Evolutionary conservation across 768 basidiomycete species (phyloP).

Genomic region (Mycena floridula): DNA sequence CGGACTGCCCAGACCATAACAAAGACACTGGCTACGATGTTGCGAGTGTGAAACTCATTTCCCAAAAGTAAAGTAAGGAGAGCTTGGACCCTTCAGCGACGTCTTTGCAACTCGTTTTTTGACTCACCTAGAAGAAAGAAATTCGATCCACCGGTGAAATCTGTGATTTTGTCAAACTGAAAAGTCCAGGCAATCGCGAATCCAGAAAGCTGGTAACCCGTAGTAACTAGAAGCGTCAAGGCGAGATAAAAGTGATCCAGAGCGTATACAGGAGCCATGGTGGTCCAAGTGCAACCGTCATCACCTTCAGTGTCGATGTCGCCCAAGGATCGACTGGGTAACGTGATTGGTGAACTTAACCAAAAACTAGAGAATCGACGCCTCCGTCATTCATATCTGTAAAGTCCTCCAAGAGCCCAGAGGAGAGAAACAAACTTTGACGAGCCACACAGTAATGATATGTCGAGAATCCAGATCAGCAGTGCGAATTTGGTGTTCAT

Average conservation of each 20-base stretch:
- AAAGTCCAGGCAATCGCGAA: slow-evolving; percentile 65
- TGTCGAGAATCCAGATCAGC: too few species aligned
- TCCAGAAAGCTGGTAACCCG: slow-evolving; percentile 49
- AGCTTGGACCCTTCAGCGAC: slow-evolving; percentile 26
- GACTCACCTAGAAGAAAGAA: slow-evolving; percentile 54
- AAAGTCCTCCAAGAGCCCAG: too few species aligned
- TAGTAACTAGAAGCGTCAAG: slow-evolving; percentile 30
- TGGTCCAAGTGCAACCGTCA: too few species aligned
- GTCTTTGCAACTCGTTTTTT: background rate
- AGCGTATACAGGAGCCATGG: slow-evolving; percentile 20
- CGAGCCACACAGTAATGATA: too few species aligned
- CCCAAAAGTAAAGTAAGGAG: slow-evolving; percentile 56
- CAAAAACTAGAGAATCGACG: too few species aligned
- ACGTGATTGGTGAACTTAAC: too few species aligned
- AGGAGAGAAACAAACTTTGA: too few species aligned
- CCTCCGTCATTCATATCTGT: too few species aligned
- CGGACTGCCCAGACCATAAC: slow-evolving; percentile 64
- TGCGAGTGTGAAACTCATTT: slow-evolving; percentile 54
- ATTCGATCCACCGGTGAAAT: slow-evolving; percentile 64
- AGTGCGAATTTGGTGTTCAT: too few species aligned
- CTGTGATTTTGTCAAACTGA: slow-evolving; percentile 71
- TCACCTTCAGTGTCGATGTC: too few species aligned
- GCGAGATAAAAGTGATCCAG: slow-evolving; percentile 31
- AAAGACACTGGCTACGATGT: slow-evolving; percentile 49
- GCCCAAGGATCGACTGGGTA: too few species aligned